Evolutionary conservation across 2,329 filamentous ascomycete species (phyloP), one percentile per base, ranked within the genome.

Genomic region (Colletotrichum sp.): DNA sequence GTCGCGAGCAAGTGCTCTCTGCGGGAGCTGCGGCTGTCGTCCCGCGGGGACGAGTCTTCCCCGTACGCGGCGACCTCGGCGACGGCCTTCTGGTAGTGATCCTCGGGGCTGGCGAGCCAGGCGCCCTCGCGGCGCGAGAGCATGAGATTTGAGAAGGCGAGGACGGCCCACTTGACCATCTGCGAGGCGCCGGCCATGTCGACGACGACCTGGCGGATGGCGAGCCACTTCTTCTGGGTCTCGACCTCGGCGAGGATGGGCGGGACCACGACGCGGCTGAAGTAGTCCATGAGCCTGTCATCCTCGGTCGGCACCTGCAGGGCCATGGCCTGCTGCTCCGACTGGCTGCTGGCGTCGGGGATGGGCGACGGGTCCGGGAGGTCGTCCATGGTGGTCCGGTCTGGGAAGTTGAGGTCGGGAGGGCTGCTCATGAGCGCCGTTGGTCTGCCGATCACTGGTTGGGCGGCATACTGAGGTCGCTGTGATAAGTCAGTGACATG

Each of bases 191-290:
- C 82, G 5, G 88, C 85, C 86, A 90, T 89, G 3, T 85, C 83
- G 2, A 88, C 83, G 21, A 91, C 71, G 34, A 87, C 83, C 62
- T 88, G 86, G 7, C 89, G 84, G 78, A 89, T 89, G 0, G 86
- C 83, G 4, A 87, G 82, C 89, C 89, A 91, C 68, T 87, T 88
- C 77, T 87, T 88, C 70, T 88, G 86, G 8, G 88, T 88, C 77
- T 91, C 90, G 0, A 90, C 87, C 64, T 90, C 87, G 21, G 87
- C 87, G 6, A 91, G 84, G 32, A 90, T 90, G 1, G 88, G 89
- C 8, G 89, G 88, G n/a, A 87, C 87, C 18, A 88, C 85, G 4
- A 88, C 87, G 55, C 84, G 85, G 21, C 86, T 81, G 72, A 90
- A 90, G 70, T 88, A 89, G 59, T 89, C 86, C 76, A 90, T 83